These are phyloP conservation scores for Ogataea glucozyma DNA, from an alignment of 805 yeast species.

Conservation along the genomic window DNA sequence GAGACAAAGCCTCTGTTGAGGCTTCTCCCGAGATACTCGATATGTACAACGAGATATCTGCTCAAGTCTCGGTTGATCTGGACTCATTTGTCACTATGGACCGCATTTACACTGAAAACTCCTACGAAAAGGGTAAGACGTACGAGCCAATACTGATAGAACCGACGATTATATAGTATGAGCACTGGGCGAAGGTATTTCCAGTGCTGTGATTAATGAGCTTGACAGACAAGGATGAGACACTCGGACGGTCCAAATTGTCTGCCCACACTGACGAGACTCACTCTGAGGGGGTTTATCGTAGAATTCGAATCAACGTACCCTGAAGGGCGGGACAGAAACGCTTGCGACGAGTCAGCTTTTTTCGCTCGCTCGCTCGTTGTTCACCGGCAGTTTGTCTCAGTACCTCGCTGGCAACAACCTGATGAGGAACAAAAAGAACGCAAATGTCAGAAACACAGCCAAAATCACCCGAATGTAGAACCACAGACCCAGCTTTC, in stretches of 20 bases:
- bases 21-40: background rate
- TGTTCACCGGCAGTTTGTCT: no score
- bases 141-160: slow-evolving; percentile 27
- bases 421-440: slow-evolving; percentile 31
- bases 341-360: no score
- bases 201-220: no score
- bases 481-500: slow-evolving; percentile 36
- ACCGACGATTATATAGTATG: slow-evolving; percentile 20
- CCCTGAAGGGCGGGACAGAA: no score
- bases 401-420: slow-evolving; percentile 39
- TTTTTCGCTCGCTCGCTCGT: no score
- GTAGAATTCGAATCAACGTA: no score
- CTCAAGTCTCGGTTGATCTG: no score
- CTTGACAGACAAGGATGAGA: no score
- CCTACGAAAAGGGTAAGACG: slow-evolving; percentile 30
- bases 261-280: no score
- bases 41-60: slow-evolving; percentile 7
- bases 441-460: slow-evolving; percentile 28
- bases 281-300: no score
- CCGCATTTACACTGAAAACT: slow-evolving; percentile 17
- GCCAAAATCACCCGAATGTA: slow-evolving; percentile 30
- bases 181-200: no score
- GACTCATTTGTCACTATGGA: slow-evolving; percentile 19
- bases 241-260: no score
- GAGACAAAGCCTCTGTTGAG: background rate